Percentiles rank a stretch among this genome's conserved stretches.
These are phyloP conservation scores for Kodamaea sagamina DNA, from an alignment of 805 yeast genomes.

Conservation along the genomic window DNA sequence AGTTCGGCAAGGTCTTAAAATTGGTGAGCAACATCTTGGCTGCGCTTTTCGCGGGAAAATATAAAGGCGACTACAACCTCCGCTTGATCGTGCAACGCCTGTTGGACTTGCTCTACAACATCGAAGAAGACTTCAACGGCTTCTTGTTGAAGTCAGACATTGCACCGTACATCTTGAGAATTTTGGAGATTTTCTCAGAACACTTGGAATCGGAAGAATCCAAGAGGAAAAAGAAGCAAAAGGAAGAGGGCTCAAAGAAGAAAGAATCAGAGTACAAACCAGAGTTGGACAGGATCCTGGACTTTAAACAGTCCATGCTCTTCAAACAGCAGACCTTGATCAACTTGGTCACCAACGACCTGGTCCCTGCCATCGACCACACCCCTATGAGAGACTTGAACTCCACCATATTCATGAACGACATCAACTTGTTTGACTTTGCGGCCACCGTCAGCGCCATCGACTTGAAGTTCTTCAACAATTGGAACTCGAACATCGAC, in stretches of 20 bases:
- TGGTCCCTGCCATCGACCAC: conserved; percentile 8
- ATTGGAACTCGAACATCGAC: conserved; percentile 82
- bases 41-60: conserved; percentile 27
- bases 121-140: conserved; percentile 64
- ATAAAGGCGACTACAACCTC: conserved; percentile 22
- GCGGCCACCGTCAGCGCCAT: conserved; percentile 67
- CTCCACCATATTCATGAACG: conserved; percentile 54
- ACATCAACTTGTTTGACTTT: conserved; percentile 50
- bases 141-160: conserved; percentile 65
- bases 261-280: background rate
- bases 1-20: conserved; percentile 31
- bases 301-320: conserved; percentile 54
- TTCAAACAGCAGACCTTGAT: conserved; percentile 47
- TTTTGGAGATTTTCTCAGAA: conserved; percentile 50
- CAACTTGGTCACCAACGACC: conserved; percentile 25
- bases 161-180: conserved; percentile 55
- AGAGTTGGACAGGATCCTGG: conserved; percentile 37
- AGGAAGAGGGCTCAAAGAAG: conserved; percentile 2
- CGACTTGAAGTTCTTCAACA: conserved; percentile 60
- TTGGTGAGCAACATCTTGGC: conserved; percentile 21
- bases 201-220: conserved; percentile 19
- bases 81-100: conserved; percentile 50
- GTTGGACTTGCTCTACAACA: conserved; percentile 53
- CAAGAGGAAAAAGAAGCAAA: conserved; percentile 5
- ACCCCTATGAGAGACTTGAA: conserved; percentile 30